Evolutionary conservation across 768 basidiomycete genomes (phyloP).

Genomic region (Amanita polypyramis): DNA sequence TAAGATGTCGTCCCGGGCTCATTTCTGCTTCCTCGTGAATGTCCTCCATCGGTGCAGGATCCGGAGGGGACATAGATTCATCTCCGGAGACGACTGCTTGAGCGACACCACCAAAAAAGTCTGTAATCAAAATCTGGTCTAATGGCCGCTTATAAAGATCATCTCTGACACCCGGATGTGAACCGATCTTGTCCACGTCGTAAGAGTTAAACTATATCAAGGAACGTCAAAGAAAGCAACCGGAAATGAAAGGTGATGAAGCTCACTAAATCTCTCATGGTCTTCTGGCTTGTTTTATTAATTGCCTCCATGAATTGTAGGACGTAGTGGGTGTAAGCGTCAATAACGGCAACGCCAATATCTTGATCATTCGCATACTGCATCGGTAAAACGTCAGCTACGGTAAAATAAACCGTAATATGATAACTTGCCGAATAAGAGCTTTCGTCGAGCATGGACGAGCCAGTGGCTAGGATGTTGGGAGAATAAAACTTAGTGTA

Average conservation of each 20-base stretch:
- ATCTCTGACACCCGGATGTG: conserved; percentile 82
- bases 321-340: conserved; percentile 87
- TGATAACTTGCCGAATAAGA: conserved; percentile 73
- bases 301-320: conserved; percentile 87
- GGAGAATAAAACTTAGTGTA: conserved; percentile 90
- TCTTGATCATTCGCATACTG: conserved; percentile 92
- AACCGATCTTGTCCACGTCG: conserved; percentile 63
- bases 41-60: background rate
- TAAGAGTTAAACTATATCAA: conserved; percentile 67
- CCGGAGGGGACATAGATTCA: background rate
- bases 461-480: conserved; percentile 86
- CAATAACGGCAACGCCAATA: conserved; percentile 92
- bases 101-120: conserved; percentile 85
- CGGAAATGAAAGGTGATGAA: background rate
- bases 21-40: background rate
- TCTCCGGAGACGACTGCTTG: conserved; percentile 40
- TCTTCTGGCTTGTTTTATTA: conserved; percentile 78
- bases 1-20: background rate
- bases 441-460: conserved; percentile 74
- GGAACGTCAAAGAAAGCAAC: background rate
- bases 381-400: background rate
- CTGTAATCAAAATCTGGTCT: conserved; percentile 56
- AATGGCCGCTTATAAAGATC: conserved; percentile 68
- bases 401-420: background rate
- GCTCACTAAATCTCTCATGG: conserved; percentile 75